Evolutionary conservation across 768 basidiomycete species (phyloP), one percentile per base, ranked within the genome.

Genomic region (Phaeotremella skinneri): DNA sequence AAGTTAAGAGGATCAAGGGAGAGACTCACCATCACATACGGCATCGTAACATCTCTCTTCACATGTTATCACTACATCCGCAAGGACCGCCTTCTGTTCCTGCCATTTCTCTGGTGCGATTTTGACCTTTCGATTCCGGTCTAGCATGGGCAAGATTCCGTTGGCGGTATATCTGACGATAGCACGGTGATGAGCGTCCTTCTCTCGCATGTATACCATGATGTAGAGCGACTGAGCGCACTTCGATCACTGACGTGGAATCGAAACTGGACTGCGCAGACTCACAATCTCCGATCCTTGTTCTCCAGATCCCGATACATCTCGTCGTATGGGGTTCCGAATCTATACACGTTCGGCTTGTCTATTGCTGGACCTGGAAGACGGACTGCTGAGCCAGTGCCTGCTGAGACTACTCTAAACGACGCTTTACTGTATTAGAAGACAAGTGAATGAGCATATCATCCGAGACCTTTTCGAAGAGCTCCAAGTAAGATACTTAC

Each of bases 31-130:
- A 76, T 98, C 96, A 74, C 93, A 96, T 20, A 99, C 96, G 0
- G 91, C 89, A 74, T 99, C 96, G 76, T 92, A 99, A 77, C 96
- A 99, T 53, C 94, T 85, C 76, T 99, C 96, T 79, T 98, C 96
- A 76, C 96, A 99, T 4, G 96, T 99, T 71, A 99, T 92, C 21
- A 99, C 96, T 21, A 99, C 82, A 74, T 99, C 96, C n/a, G 90
- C 90, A 27, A 66, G 26, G 7, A 94, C 83, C 1, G 84, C 85
- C 72, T 80, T 87, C 55, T 83, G 89, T 45, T 98, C 93, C 68
- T 98, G 94, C 93, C 93, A 99, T 62, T 93, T 84, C 76, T 99
- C 94, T 45, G 96, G 96, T 6, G 93, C 93, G 9, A 81, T 76
- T 76, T 99, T 99, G 58, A 98, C 84, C 61, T 85, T 84, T 55